Base-by-base conservation (phyloP, 495 filamentous ascomycete genomes). In the Bryoglossum gracile region DNA sequence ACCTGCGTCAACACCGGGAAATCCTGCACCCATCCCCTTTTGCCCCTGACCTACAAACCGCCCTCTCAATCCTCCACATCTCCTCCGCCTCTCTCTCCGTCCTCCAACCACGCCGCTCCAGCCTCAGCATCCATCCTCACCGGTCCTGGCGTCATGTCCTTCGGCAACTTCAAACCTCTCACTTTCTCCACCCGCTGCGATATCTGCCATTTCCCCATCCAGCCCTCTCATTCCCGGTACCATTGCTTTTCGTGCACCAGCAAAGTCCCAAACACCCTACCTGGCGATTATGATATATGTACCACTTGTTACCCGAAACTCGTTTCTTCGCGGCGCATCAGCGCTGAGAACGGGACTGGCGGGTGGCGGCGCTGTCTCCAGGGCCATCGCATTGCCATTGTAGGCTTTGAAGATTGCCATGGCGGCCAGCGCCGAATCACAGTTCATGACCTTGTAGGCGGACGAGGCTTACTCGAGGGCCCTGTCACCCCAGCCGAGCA, bases 261-360 rank as follows among this genome's bases (percentile, higher is more conserved):
- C 26, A 58, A 55, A 24, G 46, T 57, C 0, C 57, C 57, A 1
- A 65, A 75, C 54, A 82, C 82, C 58, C 81, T 80, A 48, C 63
- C 70, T 8, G 87, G 84, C n/a, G 82, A 89, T 59, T 90, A 89
- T 67, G 86, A 95, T 55, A 73, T 94, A 51, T 95, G 89, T 67
- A 67, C 69, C 5, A 65, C 75, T 14, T 95, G 89, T 67, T 95
- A 94, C 65, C 62, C 70, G 28, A 71, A 70, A 26, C 72, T 89
- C 11, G 74, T 85, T 3, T 62, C 69, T 8, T 71, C 66, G 0
- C 74, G 76, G 23, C 76, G 73, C 30, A 79, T 95, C 51, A 77
- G 74, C 53, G 65, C 69, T 11, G 86, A 89, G 51, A 86, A 94
- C 53, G 88, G 89, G 0, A 71, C 76, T 43, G 69, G 65, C 21